These are phyloP conservation scores for Nepenthes gracilis DNA, from an alignment of 148 eudicot species.

Conservation along the genomic window DNA sequence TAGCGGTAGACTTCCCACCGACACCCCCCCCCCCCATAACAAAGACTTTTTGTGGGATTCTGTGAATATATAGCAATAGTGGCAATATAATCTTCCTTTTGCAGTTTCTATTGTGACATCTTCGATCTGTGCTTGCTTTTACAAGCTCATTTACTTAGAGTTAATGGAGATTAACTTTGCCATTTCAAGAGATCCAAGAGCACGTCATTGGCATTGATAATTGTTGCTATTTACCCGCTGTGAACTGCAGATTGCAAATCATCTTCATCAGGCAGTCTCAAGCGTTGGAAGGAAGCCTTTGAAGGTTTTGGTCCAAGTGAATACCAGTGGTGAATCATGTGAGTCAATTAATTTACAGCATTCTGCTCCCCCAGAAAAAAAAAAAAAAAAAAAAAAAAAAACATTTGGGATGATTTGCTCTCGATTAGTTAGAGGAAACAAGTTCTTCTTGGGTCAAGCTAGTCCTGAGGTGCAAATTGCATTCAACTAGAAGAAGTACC, in stretches of 20 bases:
- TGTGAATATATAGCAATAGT: too few species aligned
- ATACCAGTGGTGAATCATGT: slow-evolving; percentile 95
- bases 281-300: slow-evolving; percentile 70
- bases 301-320: slow-evolving; percentile 84
- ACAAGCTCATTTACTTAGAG: not conserved
- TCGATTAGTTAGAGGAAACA: not conserved
- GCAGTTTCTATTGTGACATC: too few species aligned
- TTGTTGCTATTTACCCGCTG: not conserved
- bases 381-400: too few species aligned
- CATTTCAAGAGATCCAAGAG: not conserved
- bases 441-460: not conserved
- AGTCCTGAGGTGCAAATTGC: not conserved
- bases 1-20: too few species aligned
- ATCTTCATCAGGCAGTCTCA: slow-evolving; percentile 81
- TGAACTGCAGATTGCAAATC: slow-evolving; percentile 54
- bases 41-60: too few species aligned
- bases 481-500: not conserved
- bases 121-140: too few species aligned
- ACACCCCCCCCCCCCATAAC: too few species aligned
- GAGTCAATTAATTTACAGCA: slow-evolving; percentile 15
- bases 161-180: not conserved
- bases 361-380: not conserved
- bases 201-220: not conserved
- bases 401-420: not conserved
- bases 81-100: too few species aligned